Base-by-base conservation (phyloP, 306 rosid genomes). In the Boehmeria nivea region DNA sequence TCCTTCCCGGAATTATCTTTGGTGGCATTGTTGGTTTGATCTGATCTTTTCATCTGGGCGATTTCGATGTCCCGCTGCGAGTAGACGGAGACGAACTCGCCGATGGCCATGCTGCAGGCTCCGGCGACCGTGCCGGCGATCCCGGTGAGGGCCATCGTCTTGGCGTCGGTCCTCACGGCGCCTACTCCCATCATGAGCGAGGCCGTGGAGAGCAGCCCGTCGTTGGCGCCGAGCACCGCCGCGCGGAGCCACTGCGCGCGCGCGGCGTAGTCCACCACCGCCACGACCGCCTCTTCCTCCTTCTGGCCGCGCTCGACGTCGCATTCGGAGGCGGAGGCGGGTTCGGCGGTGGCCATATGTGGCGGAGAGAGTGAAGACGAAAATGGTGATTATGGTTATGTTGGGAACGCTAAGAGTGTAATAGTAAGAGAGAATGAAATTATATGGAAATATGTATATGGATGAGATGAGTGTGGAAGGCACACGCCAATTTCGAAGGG, bases 231-330 rank as follows among this genome's bases (percentile, higher is more conserved):
- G 7, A 76, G 43, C 2, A 76, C 71, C 0, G 74, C 77, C 0
- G 81, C 81, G 19, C 77, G 63, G 11, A 76, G 77, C 74, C 76
- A 71, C 27, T 76, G 77, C 3, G 81, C 77, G 50, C 81, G 48
- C 18, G 57, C 51, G 43, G 74, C 17, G 21, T 76, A 76, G 69
- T 76, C 70, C 3, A 65, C 43, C 2, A 62, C 50, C 7, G 51
- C 60, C 28, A 39, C 31, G 6, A 59, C 15, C 10, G 43, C 25
- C 26, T 50, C 75, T 12, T 47, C 16, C 3, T 1, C 63, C 3
- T 23, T 42, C 2, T 18, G 10, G 36, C 37, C 37, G 45, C 58
- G 39, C 17, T 18, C 42, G 18, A 60, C 69, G 13, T 70, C 26
- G 20, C 36, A 31, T 31, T 42, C 54, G 5, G 56, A n/a, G 47